These are phyloP conservation scores for Epichloe aotearoae DNA, from an alignment of 2,329 filamentous ascomycete species.

Conservation along the genomic window DNA sequence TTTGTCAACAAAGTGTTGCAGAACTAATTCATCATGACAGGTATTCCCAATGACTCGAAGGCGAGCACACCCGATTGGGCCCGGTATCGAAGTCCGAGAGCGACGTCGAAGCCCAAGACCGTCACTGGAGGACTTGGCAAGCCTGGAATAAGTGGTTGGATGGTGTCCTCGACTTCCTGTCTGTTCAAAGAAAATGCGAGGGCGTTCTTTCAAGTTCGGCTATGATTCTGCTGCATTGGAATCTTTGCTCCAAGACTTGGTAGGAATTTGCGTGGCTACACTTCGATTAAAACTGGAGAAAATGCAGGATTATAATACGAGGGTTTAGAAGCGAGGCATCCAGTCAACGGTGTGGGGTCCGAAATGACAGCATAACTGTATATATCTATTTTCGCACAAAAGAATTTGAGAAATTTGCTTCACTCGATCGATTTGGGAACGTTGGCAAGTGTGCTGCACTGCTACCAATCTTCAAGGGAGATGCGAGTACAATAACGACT, in stretches of 20 bases:
- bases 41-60: slow-evolving; percentile 48
- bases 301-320: too few relatives aligned
- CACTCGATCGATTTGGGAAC: too few relatives aligned
- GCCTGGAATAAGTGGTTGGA: slow-evolving; percentile 46
- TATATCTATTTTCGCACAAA: not conserved
- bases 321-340: not conserved
- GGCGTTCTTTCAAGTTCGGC: not conserved
- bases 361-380: not conserved
- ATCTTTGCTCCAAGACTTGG: too few relatives aligned
- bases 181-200: not conserved
- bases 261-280: too few relatives aligned
- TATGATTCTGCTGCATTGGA: too few relatives aligned
- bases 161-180: not conserved
- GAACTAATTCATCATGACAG: slow-evolving; percentile 21
- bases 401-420: too few relatives aligned
- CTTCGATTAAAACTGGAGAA: too few relatives aligned
- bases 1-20: not conserved
- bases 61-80: slow-evolving; percentile 55
- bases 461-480: too few relatives aligned
- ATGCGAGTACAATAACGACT: too few relatives aligned
- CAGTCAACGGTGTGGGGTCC: too few relatives aligned
- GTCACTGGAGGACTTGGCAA: slow-evolving; percentile 52
- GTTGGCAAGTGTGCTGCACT: too few relatives aligned
- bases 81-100: slow-evolving; percentile 69
- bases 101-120: slow-evolving; percentile 43